Base-by-base conservation (phyloP, 345 rosid genomes). In the Eucalyptus lansdowneana region DNA sequence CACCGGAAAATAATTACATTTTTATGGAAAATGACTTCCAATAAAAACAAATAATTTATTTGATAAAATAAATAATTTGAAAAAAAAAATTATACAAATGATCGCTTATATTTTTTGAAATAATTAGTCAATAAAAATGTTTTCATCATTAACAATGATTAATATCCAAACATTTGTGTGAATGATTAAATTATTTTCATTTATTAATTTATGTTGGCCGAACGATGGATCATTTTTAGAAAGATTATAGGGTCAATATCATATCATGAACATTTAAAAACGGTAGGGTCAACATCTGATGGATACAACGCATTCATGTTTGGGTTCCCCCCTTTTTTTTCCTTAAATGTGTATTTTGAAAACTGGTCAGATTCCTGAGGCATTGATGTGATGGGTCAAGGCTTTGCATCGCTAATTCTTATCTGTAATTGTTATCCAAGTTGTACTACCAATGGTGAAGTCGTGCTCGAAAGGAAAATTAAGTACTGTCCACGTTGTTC, bases 281-380 rank as follows among this genome's bases (percentile, higher is more conserved):
- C 5, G 29, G 29, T 56, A 25, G 62, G 3, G 62, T 56, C 62
- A 24, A 56, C 62, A 56, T 56, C 13, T 9, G 62, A 56, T 24
- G 62, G 13, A 56, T 56, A 56, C 62, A 24, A 24, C 13, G 1
- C 62, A 56, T 56, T 0, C 29, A 5, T 56, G 62, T 56, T 9
- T 2, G 2, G 29, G 29, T 56, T 10, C 3, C 62, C 29, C 6
- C 2, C 10, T 9, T 10, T 24, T 24, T 0, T 24, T 56, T 24
- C 27, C 29, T 56, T 10, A 56, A 56, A 10, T 56, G 62, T 56
- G 62, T 56, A 56, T 1, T 56, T 56, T 56, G 62, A 56, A 25
- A 56, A 24, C 14, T 56, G 3, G 62, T 2, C 62, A 56, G 13
- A 56, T 56, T 25, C 29, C 13, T 2, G 13, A 56, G 6, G 62